These are phyloP conservation scores for Arctostaphylos glauca DNA, from an alignment of 148 eudicot genomes.

Conservation along the genomic window DNA sequence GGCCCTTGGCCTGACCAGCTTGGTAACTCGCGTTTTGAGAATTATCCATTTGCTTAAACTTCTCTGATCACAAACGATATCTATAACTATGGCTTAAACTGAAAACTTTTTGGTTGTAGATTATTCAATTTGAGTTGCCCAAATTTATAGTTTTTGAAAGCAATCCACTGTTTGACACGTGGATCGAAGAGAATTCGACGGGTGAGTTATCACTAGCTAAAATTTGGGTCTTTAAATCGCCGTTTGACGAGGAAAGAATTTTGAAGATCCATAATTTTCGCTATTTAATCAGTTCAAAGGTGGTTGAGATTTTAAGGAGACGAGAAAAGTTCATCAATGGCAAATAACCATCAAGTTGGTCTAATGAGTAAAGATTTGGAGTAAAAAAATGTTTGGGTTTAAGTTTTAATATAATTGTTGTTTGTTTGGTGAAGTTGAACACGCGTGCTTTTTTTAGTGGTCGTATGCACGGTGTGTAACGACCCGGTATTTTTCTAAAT, in stretches of 20 bases:
- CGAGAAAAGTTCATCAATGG: background rate
- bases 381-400: no score
- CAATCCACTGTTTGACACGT: background rate
- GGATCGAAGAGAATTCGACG: background rate
- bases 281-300: conserved; percentile 16
- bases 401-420: no score
- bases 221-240: background rate
- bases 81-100: background rate
- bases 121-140: background rate
- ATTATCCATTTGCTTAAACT: conserved; percentile 28
- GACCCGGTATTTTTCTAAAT: no score
- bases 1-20: conserved; percentile 53
- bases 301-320: conserved; percentile 10
- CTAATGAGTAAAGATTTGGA: no score
- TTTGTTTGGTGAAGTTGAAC: no score
- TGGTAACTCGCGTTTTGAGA: conserved; percentile 29
- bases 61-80: background rate
- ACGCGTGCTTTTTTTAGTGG: no score
- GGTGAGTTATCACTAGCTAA: background rate
- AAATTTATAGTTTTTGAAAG: conserved; percentile 20
- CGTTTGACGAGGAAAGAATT: background rate
- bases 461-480: no score
- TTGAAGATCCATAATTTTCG: conserved; percentile 15
- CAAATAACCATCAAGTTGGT: no score
- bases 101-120: conserved; percentile 10